Percentiles rank a stretch among this genome's conserved stretches.
Evolutionary conservation across 148 eudicot genomes (phyloP).

Genomic region (Fallopia convolvulus): DNA sequence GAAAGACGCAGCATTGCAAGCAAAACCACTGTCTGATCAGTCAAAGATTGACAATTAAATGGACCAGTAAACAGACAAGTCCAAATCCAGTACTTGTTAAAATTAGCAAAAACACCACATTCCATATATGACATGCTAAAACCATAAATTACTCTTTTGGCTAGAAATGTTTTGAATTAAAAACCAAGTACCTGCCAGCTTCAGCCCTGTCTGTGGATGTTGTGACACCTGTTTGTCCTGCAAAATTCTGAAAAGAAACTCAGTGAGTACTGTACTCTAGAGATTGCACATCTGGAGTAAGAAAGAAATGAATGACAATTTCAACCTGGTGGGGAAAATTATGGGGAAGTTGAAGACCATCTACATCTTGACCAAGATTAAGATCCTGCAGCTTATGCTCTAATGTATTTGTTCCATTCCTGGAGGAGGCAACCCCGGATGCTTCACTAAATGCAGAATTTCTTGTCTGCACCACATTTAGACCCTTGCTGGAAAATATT

Average conservation of each 20-base stretch:
- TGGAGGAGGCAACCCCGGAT: background rate
- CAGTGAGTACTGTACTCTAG: background rate
- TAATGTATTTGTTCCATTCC: slow-evolving; percentile 9
- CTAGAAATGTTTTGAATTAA: background rate
- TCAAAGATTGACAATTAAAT: background rate
- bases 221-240: background rate
- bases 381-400: slow-evolving; percentile 21
- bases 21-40: background rate
- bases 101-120: background rate
- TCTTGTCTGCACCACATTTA: slow-evolving; percentile 10
- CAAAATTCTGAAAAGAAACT: slow-evolving; percentile 5
- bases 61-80: background rate
- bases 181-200: background rate
- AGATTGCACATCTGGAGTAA: background rate
- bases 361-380: slow-evolving; percentile 16
- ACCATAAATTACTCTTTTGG: background rate
- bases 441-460: slow-evolving; percentile 1
- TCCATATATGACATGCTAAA: background rate
- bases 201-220: slow-evolving; percentile 1
- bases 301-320: background rate
- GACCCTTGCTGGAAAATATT: slow-evolving; percentile 15
- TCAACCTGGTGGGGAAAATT: slow-evolving; percentile 7
- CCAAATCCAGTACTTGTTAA: background rate
- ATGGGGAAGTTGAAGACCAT: slow-evolving; percentile 3
- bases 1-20: background rate